These are phyloP conservation scores for Sporothrix mexicana DNA, from an alignment of 2,329 filamentous ascomycete species.

Conservation along the genomic window DNA sequence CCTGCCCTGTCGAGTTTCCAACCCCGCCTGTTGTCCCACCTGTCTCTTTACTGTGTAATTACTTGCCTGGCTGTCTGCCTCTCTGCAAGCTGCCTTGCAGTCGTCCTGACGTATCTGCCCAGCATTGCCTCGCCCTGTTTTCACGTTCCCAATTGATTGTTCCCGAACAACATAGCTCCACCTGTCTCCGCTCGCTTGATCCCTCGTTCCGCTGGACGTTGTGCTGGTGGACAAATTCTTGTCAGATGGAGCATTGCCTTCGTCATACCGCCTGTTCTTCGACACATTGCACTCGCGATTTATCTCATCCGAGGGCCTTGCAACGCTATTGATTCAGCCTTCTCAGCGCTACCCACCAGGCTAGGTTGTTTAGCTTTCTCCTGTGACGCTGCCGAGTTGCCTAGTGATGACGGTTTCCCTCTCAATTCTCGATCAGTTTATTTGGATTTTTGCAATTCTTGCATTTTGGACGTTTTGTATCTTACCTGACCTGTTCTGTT, in stretches of 20 bases:
- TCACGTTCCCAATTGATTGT: conserved; percentile 21
- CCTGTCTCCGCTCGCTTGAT: conserved; percentile 23
- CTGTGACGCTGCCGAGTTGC: conserved; percentile 24
- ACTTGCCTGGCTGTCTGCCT: background rate
- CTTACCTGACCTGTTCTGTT: background rate
- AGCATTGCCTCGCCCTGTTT: conserved; percentile 22
- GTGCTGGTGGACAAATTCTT: background rate
- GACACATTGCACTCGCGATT: background rate
- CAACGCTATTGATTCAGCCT: conserved; percentile 15
- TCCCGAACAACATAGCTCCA: conserved; percentile 22
- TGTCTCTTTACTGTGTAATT: background rate
- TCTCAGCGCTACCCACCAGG: conserved; percentile 25
- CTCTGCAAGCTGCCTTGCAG: background rate
- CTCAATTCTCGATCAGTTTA: background rate
- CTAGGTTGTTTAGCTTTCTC: background rate
- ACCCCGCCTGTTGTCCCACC: background rate
- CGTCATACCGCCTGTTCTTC: conserved; percentile 1
- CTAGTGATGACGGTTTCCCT: conserved; percentile 9
- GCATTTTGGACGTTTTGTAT: background rate
- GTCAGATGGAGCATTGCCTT: background rate
- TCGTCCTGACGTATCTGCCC: conserved; percentile 14
- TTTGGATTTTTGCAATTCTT: background rate
- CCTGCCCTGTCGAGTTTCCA: background rate
- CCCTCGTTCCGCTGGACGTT: background rate
- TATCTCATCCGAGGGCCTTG: background rate